Evolutionary conservation across 768 basidiomycete species (phyloP), one percentile per base, ranked within the genome.

Genomic region (Rhodocollybia butyracea): DNA sequence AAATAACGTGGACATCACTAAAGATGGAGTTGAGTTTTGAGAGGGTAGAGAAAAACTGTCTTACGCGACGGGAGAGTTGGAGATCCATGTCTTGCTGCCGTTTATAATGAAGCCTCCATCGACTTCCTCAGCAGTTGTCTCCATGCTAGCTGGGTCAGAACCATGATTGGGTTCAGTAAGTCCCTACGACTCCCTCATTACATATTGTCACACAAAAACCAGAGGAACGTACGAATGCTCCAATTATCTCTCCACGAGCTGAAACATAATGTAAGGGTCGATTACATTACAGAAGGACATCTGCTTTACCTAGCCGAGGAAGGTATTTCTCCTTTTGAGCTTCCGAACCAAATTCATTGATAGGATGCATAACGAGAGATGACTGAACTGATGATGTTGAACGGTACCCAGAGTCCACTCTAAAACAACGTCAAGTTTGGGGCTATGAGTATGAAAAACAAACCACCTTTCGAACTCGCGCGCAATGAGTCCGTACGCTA

Each of bases 51-150:
- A 32, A 47, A 34, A 42, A 46, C 39, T 27, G 46, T 76, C 86
- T 70, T 65, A 91, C 86, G 94, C 93, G 52, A 91, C 84, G 8
- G 94, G 94, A 1, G 94, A 84, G 65, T 97, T 97, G 13, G 93
- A 84, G 65, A 98, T 98, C 96, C 96, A 98, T 0, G 94, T 98
- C 77, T 98, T 98, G 70, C 89, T 89, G 50, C 96, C 96, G 59
- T 85, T 89, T 51, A 98, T 66, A 24, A 90, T 71, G 70, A 86
- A 98, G 3, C 93, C 94, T 12, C 93, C 92, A 52, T 88, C 88
- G 0, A 78, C 77, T 68, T 97, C 92, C 58, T 83, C 84, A 11
- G 94, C 96, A 26, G 81, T 86, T 1, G 96, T 97, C 64, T 95
- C 91, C 96, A 98, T 98, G n/a, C 88, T 85, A n/a, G 86, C 88